phyloP scores from a whole-genome alignment of 768 basidiomycete genomes.

The Leccinum olivaceopallidum region DNA sequence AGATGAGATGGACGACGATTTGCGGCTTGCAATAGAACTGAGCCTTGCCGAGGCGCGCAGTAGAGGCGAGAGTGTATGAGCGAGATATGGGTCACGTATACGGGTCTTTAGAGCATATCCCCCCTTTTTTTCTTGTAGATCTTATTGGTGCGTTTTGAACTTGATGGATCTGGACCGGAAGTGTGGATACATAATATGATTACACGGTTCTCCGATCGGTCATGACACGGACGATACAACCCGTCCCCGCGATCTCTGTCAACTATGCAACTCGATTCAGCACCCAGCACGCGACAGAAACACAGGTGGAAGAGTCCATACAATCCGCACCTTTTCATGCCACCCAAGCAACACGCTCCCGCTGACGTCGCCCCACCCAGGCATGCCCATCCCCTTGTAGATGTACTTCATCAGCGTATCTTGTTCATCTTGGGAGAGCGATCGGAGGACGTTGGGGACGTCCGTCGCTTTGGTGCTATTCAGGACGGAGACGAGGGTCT shows the following conservation, averaged over 20 bases:
- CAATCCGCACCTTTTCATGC: constrained; percentile 84
- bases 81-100: background rate
- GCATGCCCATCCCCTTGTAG: constrained; percentile 91
- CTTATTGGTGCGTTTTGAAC: background rate
- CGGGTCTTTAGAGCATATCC: constrained; percentile 1
- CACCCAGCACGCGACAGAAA: constrained; percentile 18
- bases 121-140: background rate
- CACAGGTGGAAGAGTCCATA: background rate
- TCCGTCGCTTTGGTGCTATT: constrained; percentile 94
- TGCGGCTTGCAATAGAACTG: constrained; percentile 64
- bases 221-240: constrained; percentile 90
- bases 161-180: background rate
- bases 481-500: constrained; percentile 81
- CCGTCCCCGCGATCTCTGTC: constrained; percentile 91
- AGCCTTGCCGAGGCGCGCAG: constrained; percentile 58
- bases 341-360: constrained; percentile 73
- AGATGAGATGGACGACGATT: constrained; percentile 60
- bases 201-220: constrained; percentile 63
- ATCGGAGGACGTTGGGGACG: constrained; percentile 72
- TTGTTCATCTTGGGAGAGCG: constrained; percentile 70
- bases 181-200: constrained; percentile 10
- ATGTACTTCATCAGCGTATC: constrained; percentile 97
- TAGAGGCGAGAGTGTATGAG: constrained; percentile 12
- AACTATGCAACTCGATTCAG: constrained; percentile 47
- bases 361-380: constrained; percentile 60